A percentile compares a stretch with the other conserved stretches of the same genome.
Conservation (phyloP, 441 rosid species). For the Populus tomentosa region DNA sequence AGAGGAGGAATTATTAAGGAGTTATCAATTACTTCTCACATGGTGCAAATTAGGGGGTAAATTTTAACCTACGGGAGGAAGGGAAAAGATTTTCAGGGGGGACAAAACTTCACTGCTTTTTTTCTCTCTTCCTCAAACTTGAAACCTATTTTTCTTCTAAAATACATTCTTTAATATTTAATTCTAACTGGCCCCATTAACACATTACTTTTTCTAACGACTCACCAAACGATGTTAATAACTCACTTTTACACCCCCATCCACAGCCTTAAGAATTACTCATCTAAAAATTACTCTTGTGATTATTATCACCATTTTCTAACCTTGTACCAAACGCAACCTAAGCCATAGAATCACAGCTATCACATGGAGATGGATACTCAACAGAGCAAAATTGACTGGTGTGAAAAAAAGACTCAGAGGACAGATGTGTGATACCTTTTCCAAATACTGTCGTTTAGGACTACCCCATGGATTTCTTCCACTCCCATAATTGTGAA, state of each 20-base stretch:
- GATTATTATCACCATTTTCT: background rate
- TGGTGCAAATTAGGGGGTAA: background rate
- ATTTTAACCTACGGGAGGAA: background rate
- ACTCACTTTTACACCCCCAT: background rate
- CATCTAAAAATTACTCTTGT: background rate
- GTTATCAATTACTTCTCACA: background rate
- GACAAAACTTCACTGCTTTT: too few relatives aligned
- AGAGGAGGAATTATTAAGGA: background rate
- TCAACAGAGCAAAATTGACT: background rate
- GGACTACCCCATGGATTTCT: constrained; percentile 94
- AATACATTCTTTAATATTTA: background rate
- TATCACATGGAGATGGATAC: background rate
- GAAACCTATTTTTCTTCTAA: background rate
- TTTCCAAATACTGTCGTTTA: constrained; percentile 74
- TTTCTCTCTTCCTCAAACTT: background rate
- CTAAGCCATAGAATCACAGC: background rate
- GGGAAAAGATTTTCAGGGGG: background rate
- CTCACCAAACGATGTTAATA: background rate
- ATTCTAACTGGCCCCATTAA: background rate
- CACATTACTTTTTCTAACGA: background rate
- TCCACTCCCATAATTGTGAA: constrained; percentile 91
- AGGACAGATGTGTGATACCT: constrained; percentile 36
- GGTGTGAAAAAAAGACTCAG: background rate
- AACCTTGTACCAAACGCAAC: background rate
- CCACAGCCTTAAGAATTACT: background rate